These are phyloP conservation scores for Arabidopsis thaliana DNA, from an alignment of 345 rosid species.

Conservation along the genomic window TAIR10.1 NC_003074.8:21414001-21414500, in stretches of 20 bases:
- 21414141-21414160: neutral
- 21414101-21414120: neutral
- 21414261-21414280: neutral
- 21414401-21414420: neutral
- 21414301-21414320: neutral
- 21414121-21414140: neutral
- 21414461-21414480: neutral
- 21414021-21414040: neutral
- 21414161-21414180: neutral
- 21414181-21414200: neutral
- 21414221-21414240: neutral
- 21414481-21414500: neutral
- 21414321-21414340: neutral
- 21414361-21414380: neutral
- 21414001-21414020: neutral
- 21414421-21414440: neutral
- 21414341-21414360: neutral
- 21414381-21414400: neutral
- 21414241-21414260: neutral
- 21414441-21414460: neutral
- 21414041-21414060: constrained; percentile 6
- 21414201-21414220: neutral
- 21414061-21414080: neutral
- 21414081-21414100: neutral
- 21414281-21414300: neutral